These are phyloP conservation scores for Triticum urartu DNA, from an alignment of 176 grass and related monocot genomes.

Conservation along the genomic window DNA sequence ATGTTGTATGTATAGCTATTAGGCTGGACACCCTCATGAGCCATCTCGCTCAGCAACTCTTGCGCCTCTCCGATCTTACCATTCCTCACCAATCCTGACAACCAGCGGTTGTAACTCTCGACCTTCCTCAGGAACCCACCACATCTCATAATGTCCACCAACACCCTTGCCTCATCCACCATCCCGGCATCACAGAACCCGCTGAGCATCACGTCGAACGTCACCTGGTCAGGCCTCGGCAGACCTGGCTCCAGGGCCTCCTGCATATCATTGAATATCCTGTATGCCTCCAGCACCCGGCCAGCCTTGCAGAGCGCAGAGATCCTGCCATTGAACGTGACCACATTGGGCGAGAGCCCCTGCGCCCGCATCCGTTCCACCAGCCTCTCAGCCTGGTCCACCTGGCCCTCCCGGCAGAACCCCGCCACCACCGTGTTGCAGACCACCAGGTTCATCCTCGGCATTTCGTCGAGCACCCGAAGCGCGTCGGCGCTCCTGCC, in stretches of 20 bases:
- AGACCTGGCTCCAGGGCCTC: slow-evolving; percentile 65
- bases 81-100: slow-evolving; percentile 74
- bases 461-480: slow-evolving; percentile 67
- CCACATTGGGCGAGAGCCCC: slow-evolving; percentile 68
- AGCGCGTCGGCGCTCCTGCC: slow-evolving; percentile 43
- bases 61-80: slow-evolving; percentile 58
- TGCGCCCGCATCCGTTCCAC: slow-evolving; percentile 69
- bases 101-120: slow-evolving; percentile 87
- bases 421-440: slow-evolving; percentile 81
- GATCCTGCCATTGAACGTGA: slow-evolving; percentile 92
- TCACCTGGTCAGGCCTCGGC: slow-evolving; percentile 80
- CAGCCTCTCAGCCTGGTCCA: slow-evolving; percentile 73
- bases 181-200: slow-evolving; percentile 80
- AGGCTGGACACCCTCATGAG: slow-evolving; percentile 61
- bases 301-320: slow-evolving; percentile 79
- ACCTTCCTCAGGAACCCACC: slow-evolving; percentile 65
- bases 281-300: slow-evolving; percentile 71
- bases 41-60: slow-evolving; percentile 72
- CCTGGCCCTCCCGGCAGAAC: slow-evolving; percentile 72
- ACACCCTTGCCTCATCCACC: slow-evolving; percentile 70
- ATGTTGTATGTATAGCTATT: slow-evolving; percentile 87
- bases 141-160: slow-evolving; percentile 77
- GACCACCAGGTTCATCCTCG: slow-evolving; percentile 62
- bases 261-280: slow-evolving; percentile 91
- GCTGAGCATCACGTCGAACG: slow-evolving; percentile 73